Conservation (phyloP, 108 stramenopile species). For the Cyclotella atomus region DNA sequence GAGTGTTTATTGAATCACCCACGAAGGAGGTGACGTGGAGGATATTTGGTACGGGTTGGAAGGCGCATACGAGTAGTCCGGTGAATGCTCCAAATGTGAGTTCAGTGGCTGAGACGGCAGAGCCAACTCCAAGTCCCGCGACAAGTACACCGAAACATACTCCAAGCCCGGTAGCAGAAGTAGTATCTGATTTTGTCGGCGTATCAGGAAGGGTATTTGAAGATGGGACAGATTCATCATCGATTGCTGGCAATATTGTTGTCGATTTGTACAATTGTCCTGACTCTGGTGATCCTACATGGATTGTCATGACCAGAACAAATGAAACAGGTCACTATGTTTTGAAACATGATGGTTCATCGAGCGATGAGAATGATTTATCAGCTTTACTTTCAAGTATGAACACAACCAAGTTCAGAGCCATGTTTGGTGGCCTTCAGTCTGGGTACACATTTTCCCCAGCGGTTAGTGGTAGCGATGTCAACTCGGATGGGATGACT, state of each 20-base stretch:
- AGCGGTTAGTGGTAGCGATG: constrained; percentile 20
- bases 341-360: constrained; percentile 6
- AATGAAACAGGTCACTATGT: constrained; percentile 18
- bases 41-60: constrained; percentile 15
- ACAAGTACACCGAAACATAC: not conserved
- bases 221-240: not conserved
- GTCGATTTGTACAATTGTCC: constrained; percentile 44
- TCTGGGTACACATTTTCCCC: constrained; percentile 8
- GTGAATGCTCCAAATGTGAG: not conserved
- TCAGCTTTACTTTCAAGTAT: not conserved
- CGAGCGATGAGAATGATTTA: constrained; percentile 1
- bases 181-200: not conserved
- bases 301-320: constrained; percentile 36
- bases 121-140: constrained; percentile 1
- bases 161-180: not conserved
- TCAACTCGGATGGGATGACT: constrained; percentile 19
- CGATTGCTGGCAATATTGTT: constrained; percentile 15
- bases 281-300: constrained; percentile 5
- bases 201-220: constrained; percentile 22
- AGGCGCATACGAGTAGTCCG: not conserved
- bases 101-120: not conserved
- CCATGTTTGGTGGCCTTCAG: constrained; percentile 13
- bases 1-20: constrained; percentile 14
- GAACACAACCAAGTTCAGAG: constrained; percentile 18
- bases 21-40: constrained; percentile 25